Conservation (phyloP, 768 basidiomycete species). For the Russula ochroleuca region DNA sequence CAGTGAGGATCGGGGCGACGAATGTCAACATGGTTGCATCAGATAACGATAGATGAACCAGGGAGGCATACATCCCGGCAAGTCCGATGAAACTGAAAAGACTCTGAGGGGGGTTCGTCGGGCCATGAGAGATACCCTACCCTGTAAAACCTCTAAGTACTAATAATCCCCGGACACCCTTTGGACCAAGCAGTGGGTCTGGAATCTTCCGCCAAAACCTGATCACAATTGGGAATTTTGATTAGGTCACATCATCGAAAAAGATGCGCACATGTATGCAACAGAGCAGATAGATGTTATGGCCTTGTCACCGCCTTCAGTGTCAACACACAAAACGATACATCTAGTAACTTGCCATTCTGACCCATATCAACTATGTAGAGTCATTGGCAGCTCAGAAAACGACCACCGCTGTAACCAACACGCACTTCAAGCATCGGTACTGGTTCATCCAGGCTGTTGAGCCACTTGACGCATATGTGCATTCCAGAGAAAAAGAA, state of each 20-base stretch:
- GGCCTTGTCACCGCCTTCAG: constrained; percentile 33
- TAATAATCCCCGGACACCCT: constrained; percentile 57
- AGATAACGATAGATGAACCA: constrained; percentile 70
- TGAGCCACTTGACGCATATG: constrained; percentile 58
- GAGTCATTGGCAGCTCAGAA: not conserved
- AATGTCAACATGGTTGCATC: constrained; percentile 78
- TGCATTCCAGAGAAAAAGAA: constrained; percentile 60
- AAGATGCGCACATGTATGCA: constrained; percentile 42
- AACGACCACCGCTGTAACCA: not conserved
- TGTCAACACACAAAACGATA: constrained; percentile 7
- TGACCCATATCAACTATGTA: constrained; percentile 47
- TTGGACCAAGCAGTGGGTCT: constrained; percentile 65
- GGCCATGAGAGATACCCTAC: constrained; percentile 32
- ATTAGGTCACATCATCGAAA: not conserved
- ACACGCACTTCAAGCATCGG: constrained; percentile 50
- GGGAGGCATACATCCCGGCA: constrained; percentile 60
- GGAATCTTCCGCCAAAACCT: constrained; percentile 42
- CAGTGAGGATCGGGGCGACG: constrained; percentile 62
- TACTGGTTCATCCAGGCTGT: constrained; percentile 53
- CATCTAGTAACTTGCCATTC: constrained; percentile 45
- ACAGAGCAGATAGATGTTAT: constrained; percentile 53
- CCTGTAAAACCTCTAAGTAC: constrained; percentile 57
- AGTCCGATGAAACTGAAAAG: constrained; percentile 62
- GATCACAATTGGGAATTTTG: constrained; percentile 26
- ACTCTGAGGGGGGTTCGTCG: not conserved